Evolutionary conservation across 495 filamentous ascomycete species (phyloP), one percentile per base, ranked within the genome.

Genomic region (Geoglossum glabrum): DNA sequence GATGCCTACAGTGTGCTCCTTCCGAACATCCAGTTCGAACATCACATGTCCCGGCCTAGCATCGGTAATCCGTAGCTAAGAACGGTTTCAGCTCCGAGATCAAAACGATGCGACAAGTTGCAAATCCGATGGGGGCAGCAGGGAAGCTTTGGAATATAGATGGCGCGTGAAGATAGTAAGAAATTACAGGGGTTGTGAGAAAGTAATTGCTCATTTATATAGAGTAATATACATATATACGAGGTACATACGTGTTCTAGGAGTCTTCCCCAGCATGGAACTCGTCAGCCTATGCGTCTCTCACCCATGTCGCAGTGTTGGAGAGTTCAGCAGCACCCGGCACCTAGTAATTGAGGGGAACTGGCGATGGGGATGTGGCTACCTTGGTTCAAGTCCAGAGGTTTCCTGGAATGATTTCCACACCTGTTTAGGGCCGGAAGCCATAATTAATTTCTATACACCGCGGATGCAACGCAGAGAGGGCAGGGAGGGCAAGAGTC

Each of bases 301-400:
- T 40, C 36, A 7, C 13, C 36, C 36, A 3, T 40, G 13, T 40
- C 13, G 6, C 13, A 34, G 36, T 40, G 17, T 17, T 40, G 36
- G n/a, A 15, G 15, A 13, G 7, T 30, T 9, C 9, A 40, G 5
- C 11, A 34, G n/a, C n/a, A n/a, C n/a, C n/a, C n/a, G n/a, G n/a
- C n/a, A n/a, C n/a, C 11, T 4, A 34, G 11, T 34, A 34, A 5
- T 34, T 34, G 31, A 34, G 4, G 11, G 4, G 31, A 34, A 34
- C 31, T 34, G 31, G 31, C 5, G 31, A 34, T 34, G 11, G 31
- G 31, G 31, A 40, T 17, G 36, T 9, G 7, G 5, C 3, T 75
- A 90, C 88, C 85, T 84, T 66, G 86, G 87, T 68, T 95, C 88
- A 19, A 95, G 71, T 26, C 89, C 89, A 49, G 87, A 93, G 61